Evolutionary conservation across 495 filamentous ascomycete genomes (phyloP), one percentile per base, ranked within the genome.

Genomic region (Penicillium crystallinum): DNA sequence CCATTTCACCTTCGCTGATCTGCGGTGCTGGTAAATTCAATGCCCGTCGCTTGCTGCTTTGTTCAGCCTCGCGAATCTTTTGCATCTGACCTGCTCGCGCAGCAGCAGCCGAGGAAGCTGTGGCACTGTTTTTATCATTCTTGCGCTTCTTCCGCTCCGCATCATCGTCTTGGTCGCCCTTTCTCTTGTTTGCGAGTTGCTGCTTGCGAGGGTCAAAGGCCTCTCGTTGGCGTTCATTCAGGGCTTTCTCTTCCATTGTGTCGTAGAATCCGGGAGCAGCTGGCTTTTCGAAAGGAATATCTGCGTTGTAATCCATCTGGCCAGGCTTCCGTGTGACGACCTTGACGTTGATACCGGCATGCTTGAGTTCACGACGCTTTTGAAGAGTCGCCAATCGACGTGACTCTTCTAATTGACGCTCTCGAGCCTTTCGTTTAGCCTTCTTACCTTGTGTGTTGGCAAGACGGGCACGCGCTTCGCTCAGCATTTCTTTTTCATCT

Each of bases 371-470:
- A 23, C 93, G 83, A 21, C 95, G 87, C 72, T 98, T 98, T 73
- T 97, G 92, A 46, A 98, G 74, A 22, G 90, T 80, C 1, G 95
- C 93, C 35, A 97, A 70, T 43, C 93, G 81, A 47, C 92, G 80
- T 2, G 90, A 95, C 69, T 97, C 95, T 65, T 97, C 95, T 51
- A 97, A 80, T 68, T 97, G 92, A 54, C 93, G 78, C 68, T 98
- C 93, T 58, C 93, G 81, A 41, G 93, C 95, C 76, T 98, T 98
- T 49, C 93, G 81, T 78, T 98, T 98, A 6, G 93, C 95, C 77
- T 98, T 98, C 74, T 98, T 97, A 66, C 93, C 93, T 68, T 97
- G 91, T 30, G 92, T 97, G 60, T 98, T 98, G 33, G 95, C 93
- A 49, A 98, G 75, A 71, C 93, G 87, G 50, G 93, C 93, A 61